phyloP scores from a whole-genome alignment of 2,329 filamentous ascomycete genomes.

The Hymenoscyphus albidus region DNA sequence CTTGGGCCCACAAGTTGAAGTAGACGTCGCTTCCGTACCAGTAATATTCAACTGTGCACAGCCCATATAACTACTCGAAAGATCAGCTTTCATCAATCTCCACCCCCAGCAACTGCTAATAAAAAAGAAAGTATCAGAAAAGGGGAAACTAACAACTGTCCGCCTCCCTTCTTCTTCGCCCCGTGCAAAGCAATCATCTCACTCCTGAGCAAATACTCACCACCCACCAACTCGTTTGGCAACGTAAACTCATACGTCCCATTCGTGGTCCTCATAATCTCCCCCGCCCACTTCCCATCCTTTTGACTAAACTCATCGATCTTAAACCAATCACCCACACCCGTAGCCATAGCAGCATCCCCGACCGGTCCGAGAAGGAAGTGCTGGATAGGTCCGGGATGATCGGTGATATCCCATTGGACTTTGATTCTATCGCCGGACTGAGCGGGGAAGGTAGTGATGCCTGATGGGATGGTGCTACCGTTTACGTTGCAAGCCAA shows the following conservation, averaged over 20 bases:
- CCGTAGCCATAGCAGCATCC: slow-evolving; percentile 29
- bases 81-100: neutral
- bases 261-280: slow-evolving; percentile 28
- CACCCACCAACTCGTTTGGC: slow-evolving; percentile 23
- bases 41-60: slow-evolving; percentile 29
- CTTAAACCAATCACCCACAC: slow-evolving; percentile 35
- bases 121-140: neutral
- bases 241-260: slow-evolving; percentile 29
- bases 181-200: slow-evolving; percentile 30
- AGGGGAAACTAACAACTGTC: slow-evolving; percentile 16
- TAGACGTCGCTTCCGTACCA: slow-evolving; percentile 13
- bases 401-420: slow-evolving; percentile 38
- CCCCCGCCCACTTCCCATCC: slow-evolving; percentile 33
- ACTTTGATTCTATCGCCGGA: slow-evolving; percentile 38
- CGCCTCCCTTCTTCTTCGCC: slow-evolving; percentile 23
- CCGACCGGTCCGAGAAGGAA: slow-evolving; percentile 36
- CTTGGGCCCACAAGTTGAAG: slow-evolving; percentile 19
- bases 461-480: slow-evolving; percentile 31
- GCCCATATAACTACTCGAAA: slow-evolving; percentile 22
- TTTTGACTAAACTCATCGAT: slow-evolving; percentile 32
- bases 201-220: slow-evolving; percentile 29
- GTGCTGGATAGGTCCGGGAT: slow-evolving; percentile 41
- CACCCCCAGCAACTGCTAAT: neutral
- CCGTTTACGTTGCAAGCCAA: slow-evolving; percentile 47
- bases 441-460: slow-evolving; percentile 34